Evolutionary conservation across 2,329 filamentous ascomycete species (phyloP), one percentile per base, ranked within the genome.

Genomic region (Aspergillus sp.): DNA sequence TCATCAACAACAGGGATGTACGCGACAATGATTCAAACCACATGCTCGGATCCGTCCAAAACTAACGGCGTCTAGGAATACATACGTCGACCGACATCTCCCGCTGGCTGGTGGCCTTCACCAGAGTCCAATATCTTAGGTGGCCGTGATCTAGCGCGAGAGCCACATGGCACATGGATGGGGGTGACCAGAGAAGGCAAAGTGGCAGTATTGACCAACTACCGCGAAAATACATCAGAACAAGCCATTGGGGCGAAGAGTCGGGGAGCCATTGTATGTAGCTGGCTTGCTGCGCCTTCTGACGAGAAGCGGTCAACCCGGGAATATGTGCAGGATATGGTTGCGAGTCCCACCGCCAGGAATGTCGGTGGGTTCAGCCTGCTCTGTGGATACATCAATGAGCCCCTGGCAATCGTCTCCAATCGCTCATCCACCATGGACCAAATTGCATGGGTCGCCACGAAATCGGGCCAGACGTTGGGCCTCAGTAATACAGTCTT

Each of bases 1-100:
- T 91, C 62, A 81, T 92, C 71, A 86, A 92, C 77, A 94, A 94
- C 74, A 85, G 90, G 68, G 90, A 94, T 79, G 90, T 82, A 75
- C 58, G 71, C 61, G 38, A 53, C 15, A 47, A 49, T 32, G 23
- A 27, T 17, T 50, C 32, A 56, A 30, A 19, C n/a, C 10, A 39
- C 23, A 49, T 50, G 8, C 47, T 39, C 32, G 27, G 58, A 52
- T 36, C 39, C 54, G 27, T 21, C 13, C 3, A 19, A 32, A 48
- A 55, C 58, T 61, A 55, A 64, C 51, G 17, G 19, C n/a, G 47
- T n/a, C 10, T 63, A 86, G 84, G 86, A 89, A 77, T 88, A 84
- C 65, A 79, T 88, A 54, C 80, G 80, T 62, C 83, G 86, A 36
- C 86, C 86, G 54, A 89, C 86, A 21, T 81, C 83, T 32, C 75